These are phyloP conservation scores for Phytophthora macrochlamydospora DNA, from an alignment of 352 stramenopile genomes.

Conservation along the genomic window DNA sequence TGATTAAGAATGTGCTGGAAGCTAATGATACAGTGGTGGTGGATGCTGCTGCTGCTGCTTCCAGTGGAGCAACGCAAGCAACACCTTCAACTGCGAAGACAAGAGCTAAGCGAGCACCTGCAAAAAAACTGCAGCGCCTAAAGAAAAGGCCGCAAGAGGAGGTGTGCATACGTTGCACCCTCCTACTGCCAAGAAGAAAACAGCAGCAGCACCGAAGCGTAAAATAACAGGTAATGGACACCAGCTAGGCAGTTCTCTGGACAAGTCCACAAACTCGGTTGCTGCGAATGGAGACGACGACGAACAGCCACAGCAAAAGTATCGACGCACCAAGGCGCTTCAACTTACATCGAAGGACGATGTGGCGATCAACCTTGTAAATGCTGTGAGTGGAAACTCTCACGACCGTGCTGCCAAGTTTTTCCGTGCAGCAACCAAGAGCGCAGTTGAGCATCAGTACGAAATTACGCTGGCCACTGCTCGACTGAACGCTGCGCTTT, in stretches of 20 bases:
- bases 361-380: conserved; percentile 62
- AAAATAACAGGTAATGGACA: conserved; percentile 51
- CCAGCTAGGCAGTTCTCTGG: conserved; percentile 61
- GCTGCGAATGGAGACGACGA: conserved; percentile 3
- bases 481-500: conserved; percentile 70
- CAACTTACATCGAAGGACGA: conserved; percentile 83
- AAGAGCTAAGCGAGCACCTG: conserved; percentile 15
- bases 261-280: conserved; percentile 16
- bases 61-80: conserved; percentile 8
- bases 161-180: conserved; percentile 64
- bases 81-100: conserved; percentile 14
- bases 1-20: conserved; percentile 56
- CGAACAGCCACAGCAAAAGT: conserved; percentile 46
- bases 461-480: conserved; percentile 74
- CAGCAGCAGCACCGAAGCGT: conserved; percentile 35
- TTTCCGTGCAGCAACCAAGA: conserved; percentile 76
- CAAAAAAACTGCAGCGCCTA: conserved; percentile 24
- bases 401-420: conserved; percentile 75
- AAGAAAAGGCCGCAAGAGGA: conserved; percentile 14
- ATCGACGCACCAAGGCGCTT: conserved; percentile 53
- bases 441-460: conserved; percentile 84
- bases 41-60: conserved; percentile 11
- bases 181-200: conserved; percentile 22
- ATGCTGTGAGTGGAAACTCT: conserved; percentile 64
- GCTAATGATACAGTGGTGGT: conserved; percentile 82